These are phyloP conservation scores for Iris macrosiphon DNA, from an alignment of 106 monocot species.

Conservation along the genomic window DNA sequence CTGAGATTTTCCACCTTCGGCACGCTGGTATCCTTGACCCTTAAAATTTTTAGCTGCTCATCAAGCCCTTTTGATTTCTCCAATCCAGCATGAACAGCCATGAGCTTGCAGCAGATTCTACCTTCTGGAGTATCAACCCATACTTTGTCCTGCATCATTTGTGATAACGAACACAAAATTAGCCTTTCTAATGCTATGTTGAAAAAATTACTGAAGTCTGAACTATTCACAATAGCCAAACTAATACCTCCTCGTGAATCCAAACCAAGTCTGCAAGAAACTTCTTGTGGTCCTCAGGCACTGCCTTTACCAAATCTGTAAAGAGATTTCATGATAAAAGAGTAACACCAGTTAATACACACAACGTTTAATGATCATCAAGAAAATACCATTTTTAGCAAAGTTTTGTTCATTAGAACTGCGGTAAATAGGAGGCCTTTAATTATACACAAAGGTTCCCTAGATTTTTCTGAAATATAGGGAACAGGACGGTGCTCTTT, in stretches of 20 bases:
- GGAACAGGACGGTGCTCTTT: no score
- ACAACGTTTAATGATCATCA: no score
- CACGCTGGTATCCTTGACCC: constrained; percentile 57
- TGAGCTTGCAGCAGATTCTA: constrained; percentile 50
- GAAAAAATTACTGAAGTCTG: no score
- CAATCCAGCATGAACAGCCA: constrained; percentile 92
- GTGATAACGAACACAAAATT: not conserved
- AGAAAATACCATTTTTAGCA: no score
- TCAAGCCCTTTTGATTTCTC: constrained; percentile 51
- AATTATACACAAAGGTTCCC: no score
- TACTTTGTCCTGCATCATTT: constrained; percentile 51
- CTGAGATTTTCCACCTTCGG: constrained; percentile 73
- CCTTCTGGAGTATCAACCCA: constrained; percentile 50
- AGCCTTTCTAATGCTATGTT: not conserved
- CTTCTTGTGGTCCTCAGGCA: constrained; percentile 76
- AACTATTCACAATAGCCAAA: no score
- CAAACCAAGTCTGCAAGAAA: constrained; percentile 75
- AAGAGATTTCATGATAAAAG: not conserved
- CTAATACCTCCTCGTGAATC: constrained; percentile 83
- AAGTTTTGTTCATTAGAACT: no score
- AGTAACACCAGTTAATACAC: no score
- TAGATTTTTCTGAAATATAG: no score
- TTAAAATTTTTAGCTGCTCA: constrained; percentile 51
- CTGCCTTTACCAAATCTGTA: constrained; percentile 63
- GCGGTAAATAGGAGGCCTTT: no score